A percentile compares a stretch with the other conserved stretches of the same genome.
Evolutionary conservation across 306 rosid species (phyloP).

Genomic region (Ceratonia siliqua): DNA sequence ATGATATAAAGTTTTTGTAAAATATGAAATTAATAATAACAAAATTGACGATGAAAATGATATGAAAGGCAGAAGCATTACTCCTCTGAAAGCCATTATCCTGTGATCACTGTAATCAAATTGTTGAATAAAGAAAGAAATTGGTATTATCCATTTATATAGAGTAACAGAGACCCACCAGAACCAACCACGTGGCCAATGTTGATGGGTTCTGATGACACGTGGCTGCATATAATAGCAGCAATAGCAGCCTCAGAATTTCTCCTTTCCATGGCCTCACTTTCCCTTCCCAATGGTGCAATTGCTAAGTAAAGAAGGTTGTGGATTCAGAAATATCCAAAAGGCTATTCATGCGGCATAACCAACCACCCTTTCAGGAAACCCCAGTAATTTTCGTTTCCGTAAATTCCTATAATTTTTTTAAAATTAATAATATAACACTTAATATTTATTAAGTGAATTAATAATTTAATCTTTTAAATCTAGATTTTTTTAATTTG

Average conservation of each 20-base stretch:
- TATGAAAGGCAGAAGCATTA: neutral
- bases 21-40: too few species aligned
- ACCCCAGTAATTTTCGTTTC: too few species aligned
- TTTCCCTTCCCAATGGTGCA: neutral
- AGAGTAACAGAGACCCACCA: neutral
- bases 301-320: neutral
- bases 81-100: conserved; percentile 36
- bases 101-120: neutral
- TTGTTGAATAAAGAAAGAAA: neutral
- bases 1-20: too few species aligned
- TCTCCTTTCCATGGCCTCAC: neutral
- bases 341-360: neutral
- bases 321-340: conserved; percentile 23
- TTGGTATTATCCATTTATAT: conserved; percentile 27
- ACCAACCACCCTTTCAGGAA: neutral
- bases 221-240: neutral
- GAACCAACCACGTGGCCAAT: conserved; percentile 17
- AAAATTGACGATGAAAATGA: too few species aligned
- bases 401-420: too few species aligned
- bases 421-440: too few species aligned
- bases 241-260: conserved; percentile 10
- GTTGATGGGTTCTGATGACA: neutral
- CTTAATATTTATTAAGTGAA: too few species aligned
- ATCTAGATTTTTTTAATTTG: too few species aligned
- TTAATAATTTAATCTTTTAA: too few species aligned